phyloP scores from a whole-genome alignment of 2,329 filamentous ascomycete genomes.

The Trichoderma sp. region DNA sequence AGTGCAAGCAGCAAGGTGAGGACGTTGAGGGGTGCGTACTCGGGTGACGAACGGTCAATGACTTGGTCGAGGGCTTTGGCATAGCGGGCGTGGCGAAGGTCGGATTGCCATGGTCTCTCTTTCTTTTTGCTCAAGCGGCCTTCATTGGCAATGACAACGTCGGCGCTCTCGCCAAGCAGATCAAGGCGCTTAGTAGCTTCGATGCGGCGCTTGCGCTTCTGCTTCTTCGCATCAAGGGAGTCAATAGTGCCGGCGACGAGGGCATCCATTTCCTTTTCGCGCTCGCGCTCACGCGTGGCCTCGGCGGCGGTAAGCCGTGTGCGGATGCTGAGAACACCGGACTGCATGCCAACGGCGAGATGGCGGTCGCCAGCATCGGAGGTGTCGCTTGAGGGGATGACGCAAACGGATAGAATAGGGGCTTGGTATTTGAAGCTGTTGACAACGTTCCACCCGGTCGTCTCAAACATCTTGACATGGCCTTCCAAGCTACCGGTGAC shows the following conservation, averaged over 20 bases:
- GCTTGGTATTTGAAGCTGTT: constrained; percentile 89
- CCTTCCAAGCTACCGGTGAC: constrained; percentile 89
- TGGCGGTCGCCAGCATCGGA: constrained; percentile 73
- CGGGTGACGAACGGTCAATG: constrained; percentile 51
- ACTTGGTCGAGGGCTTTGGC: constrained; percentile 75
- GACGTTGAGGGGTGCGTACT: constrained; percentile 58
- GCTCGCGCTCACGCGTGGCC: constrained; percentile 70
- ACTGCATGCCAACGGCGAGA: constrained; percentile 91
- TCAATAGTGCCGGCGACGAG: constrained; percentile 75
- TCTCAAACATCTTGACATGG: constrained; percentile 96
- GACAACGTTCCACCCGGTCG: constrained; percentile 92
- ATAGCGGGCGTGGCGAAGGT: constrained; percentile 76
- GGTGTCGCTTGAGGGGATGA: constrained; percentile 50
- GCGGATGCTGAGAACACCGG: constrained; percentile 83
- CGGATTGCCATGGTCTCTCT: constrained; percentile 74
- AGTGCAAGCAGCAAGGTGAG: constrained; percentile 81
- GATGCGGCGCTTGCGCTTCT: constrained; percentile 61
- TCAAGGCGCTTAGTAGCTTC: constrained; percentile 60
- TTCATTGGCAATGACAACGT: constrained; percentile 83
- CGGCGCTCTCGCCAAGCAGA: constrained; percentile 76
- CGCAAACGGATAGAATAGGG: constrained; percentile 78
- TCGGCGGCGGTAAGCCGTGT: constrained; percentile 84
- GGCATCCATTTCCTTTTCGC: constrained; percentile 80
- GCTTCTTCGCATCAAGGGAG: constrained; percentile 68
- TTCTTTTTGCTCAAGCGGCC: constrained; percentile 49